These are phyloP conservation scores for Pleurostoma richardsiae DNA, from an alignment of 2,329 filamentous ascomycete genomes.

Conservation along the genomic window DNA sequence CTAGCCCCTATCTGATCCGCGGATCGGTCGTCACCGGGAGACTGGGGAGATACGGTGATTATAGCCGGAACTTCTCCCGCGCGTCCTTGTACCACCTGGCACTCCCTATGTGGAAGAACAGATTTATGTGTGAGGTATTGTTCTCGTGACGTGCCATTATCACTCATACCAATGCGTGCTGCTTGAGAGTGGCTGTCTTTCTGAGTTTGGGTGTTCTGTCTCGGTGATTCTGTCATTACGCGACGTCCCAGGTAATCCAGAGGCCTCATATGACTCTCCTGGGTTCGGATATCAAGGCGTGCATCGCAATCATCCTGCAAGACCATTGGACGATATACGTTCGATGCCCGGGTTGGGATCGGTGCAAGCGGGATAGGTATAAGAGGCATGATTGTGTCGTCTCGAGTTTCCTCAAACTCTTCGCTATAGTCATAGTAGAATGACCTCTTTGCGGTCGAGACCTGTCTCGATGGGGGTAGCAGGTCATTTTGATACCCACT, in stretches of 20 bases:
- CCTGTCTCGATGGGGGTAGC: constrained; percentile 13
- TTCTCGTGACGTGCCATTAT: too few species aligned
- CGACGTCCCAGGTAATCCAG: neutral
- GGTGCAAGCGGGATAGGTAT: constrained; percentile 22
- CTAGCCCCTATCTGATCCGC: too few species aligned
- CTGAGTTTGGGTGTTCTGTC: too few species aligned
- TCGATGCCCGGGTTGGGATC: constrained; percentile 15
- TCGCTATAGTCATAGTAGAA: constrained; percentile 51
- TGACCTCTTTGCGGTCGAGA: constrained; percentile 21
- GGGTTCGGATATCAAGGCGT: neutral
- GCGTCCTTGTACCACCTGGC: too few species aligned
- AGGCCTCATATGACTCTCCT: neutral
- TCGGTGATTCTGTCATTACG: too few species aligned
- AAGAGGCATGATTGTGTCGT: neutral
- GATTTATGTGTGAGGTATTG: too few species aligned
- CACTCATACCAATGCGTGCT: too few species aligned
- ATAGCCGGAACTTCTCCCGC: too few species aligned
- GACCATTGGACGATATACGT: neutral
- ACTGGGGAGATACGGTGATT: too few species aligned
- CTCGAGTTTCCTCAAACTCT: constrained; percentile 32
- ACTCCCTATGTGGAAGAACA: too few species aligned
- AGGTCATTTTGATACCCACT: constrained; percentile 36
- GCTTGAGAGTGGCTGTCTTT: too few species aligned
- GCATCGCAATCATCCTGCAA: neutral
- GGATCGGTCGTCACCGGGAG: too few species aligned